Percentiles rank a stretch among this genome's conserved stretches.
phyloP scores from a whole-genome alignment of 2,329 filamentous ascomycete genomes.

The Fusarium denticulatum region DNA sequence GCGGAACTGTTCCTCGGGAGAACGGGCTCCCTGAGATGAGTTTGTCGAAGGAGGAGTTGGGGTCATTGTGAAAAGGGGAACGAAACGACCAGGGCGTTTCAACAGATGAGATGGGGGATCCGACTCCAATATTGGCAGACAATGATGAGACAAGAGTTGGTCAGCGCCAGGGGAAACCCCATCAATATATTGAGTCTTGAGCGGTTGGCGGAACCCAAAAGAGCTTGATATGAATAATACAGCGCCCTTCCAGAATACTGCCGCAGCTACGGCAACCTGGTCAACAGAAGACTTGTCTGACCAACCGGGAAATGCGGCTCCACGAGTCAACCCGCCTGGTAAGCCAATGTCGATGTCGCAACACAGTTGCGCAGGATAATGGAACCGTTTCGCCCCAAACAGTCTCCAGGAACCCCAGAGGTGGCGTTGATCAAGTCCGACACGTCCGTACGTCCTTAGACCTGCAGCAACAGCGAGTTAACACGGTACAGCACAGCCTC shows the following conservation, averaged over 20 bases:
- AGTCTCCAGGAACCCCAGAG: conserved; percentile 4
- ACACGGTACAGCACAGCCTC: conserved; percentile 14
- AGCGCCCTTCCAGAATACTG: conserved; percentile 15
- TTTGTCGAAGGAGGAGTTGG: conserved; percentile 82
- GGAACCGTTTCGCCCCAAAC: conserved; percentile 19
- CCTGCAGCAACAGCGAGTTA: conserved; percentile 1
- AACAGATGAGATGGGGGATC: conserved; percentile 35
- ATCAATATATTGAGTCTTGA: conserved; percentile 41
- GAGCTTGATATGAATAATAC: conserved; percentile 8
- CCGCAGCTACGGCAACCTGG: conserved; percentile 18
- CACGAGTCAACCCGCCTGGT: conserved; percentile 10
- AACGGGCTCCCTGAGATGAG: conserved; percentile 79
- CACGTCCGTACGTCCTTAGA: conserved; percentile 26
- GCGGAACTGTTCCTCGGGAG: conserved; percentile 86
- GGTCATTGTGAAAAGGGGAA: conserved; percentile 63
- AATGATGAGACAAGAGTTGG: conserved; percentile 22
- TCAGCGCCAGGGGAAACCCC: conserved; percentile 33
- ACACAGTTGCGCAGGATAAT: not conserved
- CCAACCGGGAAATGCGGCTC: conserved; percentile 25
- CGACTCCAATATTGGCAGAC: conserved; percentile 14
- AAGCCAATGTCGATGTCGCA: conserved; percentile 6
- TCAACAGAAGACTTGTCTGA: conserved; percentile 13
- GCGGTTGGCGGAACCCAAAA: conserved; percentile 1
- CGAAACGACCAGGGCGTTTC: conserved; percentile 32
- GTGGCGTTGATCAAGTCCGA: conserved; percentile 32